Base-by-base conservation (phyloP, 2,329 filamentous ascomycete species). In the Basipetospora chlamydospora region DNA sequence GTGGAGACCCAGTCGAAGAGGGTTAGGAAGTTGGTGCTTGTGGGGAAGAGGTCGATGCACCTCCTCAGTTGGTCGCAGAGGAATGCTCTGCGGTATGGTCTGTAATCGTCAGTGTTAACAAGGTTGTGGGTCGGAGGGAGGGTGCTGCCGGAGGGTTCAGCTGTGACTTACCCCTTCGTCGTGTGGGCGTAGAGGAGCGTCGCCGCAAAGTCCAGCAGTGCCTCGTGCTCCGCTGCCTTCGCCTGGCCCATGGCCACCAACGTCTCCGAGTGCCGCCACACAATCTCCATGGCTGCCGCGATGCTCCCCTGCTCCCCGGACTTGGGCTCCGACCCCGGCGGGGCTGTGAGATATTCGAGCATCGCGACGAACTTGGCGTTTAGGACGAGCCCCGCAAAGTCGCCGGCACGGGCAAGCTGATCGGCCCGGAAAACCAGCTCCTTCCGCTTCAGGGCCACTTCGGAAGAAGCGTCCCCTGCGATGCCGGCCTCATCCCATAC, bases 1-100 rank as follows among this genome's bases (percentile, higher is more conserved):
- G 73, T 65, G 50, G 88, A 78, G 42, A 82, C 77, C 63, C 77
- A 81, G n/a, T 76, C 69, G 43, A 80, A 80, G 0, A 90, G 58
- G 1, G 70, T 63, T 1, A 92, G 65, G 42, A 95, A 78, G 5
- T 84, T 64, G 2, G 75, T 81, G 57, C 94, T 95, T 33, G 64
- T 63, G 0, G 86, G 84, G 51, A 86, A 93, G 6, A 59, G 51
- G 0, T 48, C 46, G 16, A 90, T 61, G 42, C 78, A 80, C 2
- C 63, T 57, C 4, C 61, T 56, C 1, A 94, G 58, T 10, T 77
- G 60, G 6, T 66, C 56, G 29, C 80, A 76, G 23, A 92, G 54
- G 13, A 76, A 65, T 0, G 65, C 60, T 4, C 83, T 79, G 36
- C 77, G 77, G 55, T 81, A 85, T 3, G 78, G 67, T 3, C 72